Percentiles rank a stretch among this genome's conserved stretches.
These are phyloP conservation scores for Fusarium guadeloupense DNA, from an alignment of 2,329 filamentous ascomycete genomes.

Conservation along the genomic window DNA sequence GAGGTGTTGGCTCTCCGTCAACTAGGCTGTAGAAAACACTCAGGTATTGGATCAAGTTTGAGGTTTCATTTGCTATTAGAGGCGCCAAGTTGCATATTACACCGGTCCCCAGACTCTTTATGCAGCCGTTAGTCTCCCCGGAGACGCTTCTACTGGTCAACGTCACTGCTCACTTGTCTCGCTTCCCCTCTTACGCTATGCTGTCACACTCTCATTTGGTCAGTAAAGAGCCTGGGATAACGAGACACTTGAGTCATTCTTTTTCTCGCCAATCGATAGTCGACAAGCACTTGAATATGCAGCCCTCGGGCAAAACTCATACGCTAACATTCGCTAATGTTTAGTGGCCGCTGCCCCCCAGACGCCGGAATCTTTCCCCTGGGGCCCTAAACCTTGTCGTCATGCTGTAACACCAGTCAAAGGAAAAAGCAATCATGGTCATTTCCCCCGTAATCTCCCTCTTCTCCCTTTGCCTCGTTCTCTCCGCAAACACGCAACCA, in stretches of 20 bases:
- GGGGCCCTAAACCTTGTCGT: conserved; percentile 20
- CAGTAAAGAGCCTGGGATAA: conserved; percentile 8
- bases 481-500: conserved; percentile 10
- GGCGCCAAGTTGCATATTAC: conserved; percentile 7
- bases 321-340: conserved; percentile 30
- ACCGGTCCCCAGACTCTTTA: conserved; percentile 14
- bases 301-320: conserved; percentile 4
- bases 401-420: conserved; percentile 10
- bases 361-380: conserved; percentile 23
- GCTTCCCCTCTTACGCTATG: conserved; percentile 20
- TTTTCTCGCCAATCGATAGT: conserved; percentile 13
- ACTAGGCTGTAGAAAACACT: not conserved
- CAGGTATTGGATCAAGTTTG: not conserved
- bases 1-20: not conserved
- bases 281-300: conserved; percentile 20
- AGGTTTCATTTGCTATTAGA: not conserved
- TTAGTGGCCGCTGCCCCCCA: conserved; percentile 32
- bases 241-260: conserved; percentile 1
- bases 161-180: conserved; percentile 9
- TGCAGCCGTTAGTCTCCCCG: conserved; percentile 4
- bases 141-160: conserved; percentile 16
- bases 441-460: conserved; percentile 25
- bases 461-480: conserved; percentile 3
- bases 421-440: conserved; percentile 17
- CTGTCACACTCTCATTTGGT: conserved; percentile 28